These are phyloP conservation scores for Myriosclerotinia duriaeana DNA, from an alignment of 2,329 filamentous ascomycete species.

Conservation along the genomic window DNA sequence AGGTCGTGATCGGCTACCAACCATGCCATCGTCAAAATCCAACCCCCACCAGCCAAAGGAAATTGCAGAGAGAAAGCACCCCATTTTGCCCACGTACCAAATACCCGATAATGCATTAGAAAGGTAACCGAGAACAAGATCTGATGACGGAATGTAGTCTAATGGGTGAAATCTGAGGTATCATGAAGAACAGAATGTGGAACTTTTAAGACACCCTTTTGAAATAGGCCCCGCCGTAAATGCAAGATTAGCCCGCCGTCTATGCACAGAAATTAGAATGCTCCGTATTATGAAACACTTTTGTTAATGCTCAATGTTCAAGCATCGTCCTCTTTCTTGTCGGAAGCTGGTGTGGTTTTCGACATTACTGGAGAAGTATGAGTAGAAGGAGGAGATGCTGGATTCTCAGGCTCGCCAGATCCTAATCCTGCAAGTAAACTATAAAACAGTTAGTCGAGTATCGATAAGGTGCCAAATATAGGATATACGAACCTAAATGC, in stretches of 20 bases:
- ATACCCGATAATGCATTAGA: slow-evolving; percentile 36
- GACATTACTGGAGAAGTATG: slow-evolving; percentile 64
- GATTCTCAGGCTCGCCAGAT: slow-evolving; percentile 56
- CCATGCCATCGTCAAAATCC: slow-evolving; percentile 26
- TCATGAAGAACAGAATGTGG: slow-evolving; percentile 45
- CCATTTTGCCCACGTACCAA: slow-evolving; percentile 38
- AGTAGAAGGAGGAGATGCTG: slow-evolving; percentile 68
- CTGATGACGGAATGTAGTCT: slow-evolving; percentile 41
- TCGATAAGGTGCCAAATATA: background rate
- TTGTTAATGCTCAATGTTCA: slow-evolving; percentile 40
- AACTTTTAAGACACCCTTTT: slow-evolving; percentile 49
- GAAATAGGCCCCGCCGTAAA: slow-evolving; percentile 45
- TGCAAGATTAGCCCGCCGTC: slow-evolving; percentile 47
- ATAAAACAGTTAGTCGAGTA: slow-evolving; percentile 35
- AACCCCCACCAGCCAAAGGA: slow-evolving; percentile 37
- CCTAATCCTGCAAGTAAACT: slow-evolving; percentile 55
- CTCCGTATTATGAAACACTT: slow-evolving; percentile 41
- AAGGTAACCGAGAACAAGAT: slow-evolving; percentile 36
- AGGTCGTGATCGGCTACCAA: slow-evolving; percentile 15
- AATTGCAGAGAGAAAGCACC: slow-evolving; percentile 36
- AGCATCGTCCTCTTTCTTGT: slow-evolving; percentile 54
- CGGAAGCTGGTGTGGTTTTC: slow-evolving; percentile 58
- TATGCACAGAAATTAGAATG: slow-evolving; percentile 49
- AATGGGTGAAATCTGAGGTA: slow-evolving; percentile 44
- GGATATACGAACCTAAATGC: slow-evolving; percentile 77